Conservation (phyloP, 2,329 filamentous ascomycete genomes). For the Scopulariopsis brevicaulis region DNA sequence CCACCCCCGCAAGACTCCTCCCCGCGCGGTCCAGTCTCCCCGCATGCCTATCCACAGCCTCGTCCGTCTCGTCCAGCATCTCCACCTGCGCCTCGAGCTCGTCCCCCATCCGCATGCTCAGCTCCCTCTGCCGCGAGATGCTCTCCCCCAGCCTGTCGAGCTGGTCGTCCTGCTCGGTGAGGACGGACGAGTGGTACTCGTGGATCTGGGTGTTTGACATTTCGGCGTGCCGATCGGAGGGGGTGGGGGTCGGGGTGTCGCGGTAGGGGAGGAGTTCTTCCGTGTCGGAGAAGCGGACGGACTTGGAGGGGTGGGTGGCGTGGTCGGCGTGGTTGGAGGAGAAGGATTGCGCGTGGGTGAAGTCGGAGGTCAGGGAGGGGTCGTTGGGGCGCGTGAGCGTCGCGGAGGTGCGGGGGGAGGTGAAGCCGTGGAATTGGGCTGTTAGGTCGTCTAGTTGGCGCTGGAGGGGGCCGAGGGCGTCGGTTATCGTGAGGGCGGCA, state of each 20-base stretch:
- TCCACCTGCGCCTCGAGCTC: slow-evolving; percentile 86
- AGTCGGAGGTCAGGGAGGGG: slow-evolving; percentile 48
- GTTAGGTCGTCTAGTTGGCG: slow-evolving; percentile 67
- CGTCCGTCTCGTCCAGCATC: slow-evolving; percentile 82
- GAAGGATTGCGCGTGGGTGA: slow-evolving; percentile 46
- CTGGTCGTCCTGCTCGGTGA: slow-evolving; percentile 86
- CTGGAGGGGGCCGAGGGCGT: slow-evolving; percentile 57
- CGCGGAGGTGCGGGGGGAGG: slow-evolving; percentile 33
- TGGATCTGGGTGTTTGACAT: slow-evolving; percentile 81
- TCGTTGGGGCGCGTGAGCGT: slow-evolving; percentile 54
- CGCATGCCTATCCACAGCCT: slow-evolving; percentile 70
- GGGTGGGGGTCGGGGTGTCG: slow-evolving; percentile 46
- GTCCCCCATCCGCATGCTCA: slow-evolving; percentile 92
- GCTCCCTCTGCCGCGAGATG: slow-evolving; percentile 79
- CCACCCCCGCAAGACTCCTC: slow-evolving; percentile 59
- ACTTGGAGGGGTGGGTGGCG: slow-evolving; percentile 42
- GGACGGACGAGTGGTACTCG: slow-evolving; percentile 66
- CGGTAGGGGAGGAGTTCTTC: slow-evolving; percentile 48
- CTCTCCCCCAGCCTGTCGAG: slow-evolving; percentile 79
- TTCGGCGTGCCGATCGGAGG: slow-evolving; percentile 40
- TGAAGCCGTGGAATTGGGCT: slow-evolving; percentile 65
- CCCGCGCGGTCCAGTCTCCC: slow-evolving; percentile 64
- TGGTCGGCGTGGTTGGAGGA: slow-evolving; percentile 9
- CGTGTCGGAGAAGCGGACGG: slow-evolving; percentile 77
- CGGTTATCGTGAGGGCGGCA: slow-evolving; percentile 37